phyloP scores from a whole-genome alignment of 805 yeast genomes.

The Barnettozyma wickerhamii region DNA sequence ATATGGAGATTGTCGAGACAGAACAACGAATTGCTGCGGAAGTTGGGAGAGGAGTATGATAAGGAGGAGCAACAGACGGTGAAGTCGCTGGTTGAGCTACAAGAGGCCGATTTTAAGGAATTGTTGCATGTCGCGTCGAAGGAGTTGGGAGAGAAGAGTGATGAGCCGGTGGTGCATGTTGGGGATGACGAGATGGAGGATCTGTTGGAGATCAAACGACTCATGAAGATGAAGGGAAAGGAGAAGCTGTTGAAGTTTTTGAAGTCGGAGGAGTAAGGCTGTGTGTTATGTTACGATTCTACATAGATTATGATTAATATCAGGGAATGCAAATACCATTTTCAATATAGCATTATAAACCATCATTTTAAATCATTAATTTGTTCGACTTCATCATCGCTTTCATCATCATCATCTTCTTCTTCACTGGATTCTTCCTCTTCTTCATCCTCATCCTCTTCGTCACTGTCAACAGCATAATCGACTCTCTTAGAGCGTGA shows the following conservation, averaged over 20 bases:
- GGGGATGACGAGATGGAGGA: conserved; percentile 42
- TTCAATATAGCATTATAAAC: neutral
- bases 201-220: conserved; percentile 48
- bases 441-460: neutral
- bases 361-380: neutral
- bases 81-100: conserved; percentile 29
- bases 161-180: conserved; percentile 18
- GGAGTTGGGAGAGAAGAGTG: conserved; percentile 12
- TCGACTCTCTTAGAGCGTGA: conserved; percentile 31
- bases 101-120: conserved; percentile 41
- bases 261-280: conserved; percentile 15
- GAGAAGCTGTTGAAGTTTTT: conserved; percentile 61
- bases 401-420: neutral
- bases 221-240: conserved; percentile 67
- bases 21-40: conserved; percentile 33
- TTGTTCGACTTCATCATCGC: conserved; percentile 5
- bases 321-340: too few species aligned
- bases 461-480: conserved; percentile 28
- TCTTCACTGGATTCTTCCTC: neutral
- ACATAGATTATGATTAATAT: too few species aligned
- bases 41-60: conserved; percentile 23
- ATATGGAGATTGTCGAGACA: conserved; percentile 30
- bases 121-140: conserved; percentile 39
- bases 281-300: neutral
- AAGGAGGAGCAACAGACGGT: conserved; percentile 31